Evolutionary conservation across 139 green algal genomes (phyloP), one percentile per base, ranked within the genome.

Genomic region (Chlorella sp.): DNA sequence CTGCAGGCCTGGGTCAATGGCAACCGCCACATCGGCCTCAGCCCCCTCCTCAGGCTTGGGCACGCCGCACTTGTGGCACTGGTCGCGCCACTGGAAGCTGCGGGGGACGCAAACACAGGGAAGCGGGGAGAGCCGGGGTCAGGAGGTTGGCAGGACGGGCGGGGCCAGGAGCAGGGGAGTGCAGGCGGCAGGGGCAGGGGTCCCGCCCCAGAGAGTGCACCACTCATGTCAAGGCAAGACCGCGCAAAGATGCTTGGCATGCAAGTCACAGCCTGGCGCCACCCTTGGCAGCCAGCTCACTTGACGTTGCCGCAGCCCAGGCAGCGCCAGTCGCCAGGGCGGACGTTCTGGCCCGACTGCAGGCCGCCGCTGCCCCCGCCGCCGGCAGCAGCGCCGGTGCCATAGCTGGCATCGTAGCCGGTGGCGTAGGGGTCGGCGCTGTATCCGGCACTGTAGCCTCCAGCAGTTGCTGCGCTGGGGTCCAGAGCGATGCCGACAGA

Each of bases 221-320:
- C n/a, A n/a, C n/a, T n/a, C n/a, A n/a, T n/a, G n/a, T n/a, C n/a
- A n/a, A n/a, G n/a, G n/a, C n/a, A n/a, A n/a, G n/a, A n/a, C n/a
- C n/a, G n/a, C 56, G 22, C 22, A 65, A 3, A 65, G 56, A 19
- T 41, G 32, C 30, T 36, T 24, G 64, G 65, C 58, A 28, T 34
- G 40, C 26, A 32, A 56, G 70, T 3, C 3, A 4, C 38, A 19
- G 32, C 36, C 38, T 11, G 17, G 70, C 22, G 24, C 0, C 70
- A 17, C 26, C 34, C 28, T n/a, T n/a, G n/a, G n/a, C 72, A 9
- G 3, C 64, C 48, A 86, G 64, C 76, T 82, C 76, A 82, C 76
- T 86, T 86, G 68, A 86, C 60, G 65, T 89, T 89, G 73, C 60
- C 60, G 84, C 84, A 88, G 76, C 24, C 13, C 38, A 58, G 38